Evolutionary conservation across 2,329 filamentous ascomycete species (phyloP).

Genomic region (Aspergillus ochraceus): DNA sequence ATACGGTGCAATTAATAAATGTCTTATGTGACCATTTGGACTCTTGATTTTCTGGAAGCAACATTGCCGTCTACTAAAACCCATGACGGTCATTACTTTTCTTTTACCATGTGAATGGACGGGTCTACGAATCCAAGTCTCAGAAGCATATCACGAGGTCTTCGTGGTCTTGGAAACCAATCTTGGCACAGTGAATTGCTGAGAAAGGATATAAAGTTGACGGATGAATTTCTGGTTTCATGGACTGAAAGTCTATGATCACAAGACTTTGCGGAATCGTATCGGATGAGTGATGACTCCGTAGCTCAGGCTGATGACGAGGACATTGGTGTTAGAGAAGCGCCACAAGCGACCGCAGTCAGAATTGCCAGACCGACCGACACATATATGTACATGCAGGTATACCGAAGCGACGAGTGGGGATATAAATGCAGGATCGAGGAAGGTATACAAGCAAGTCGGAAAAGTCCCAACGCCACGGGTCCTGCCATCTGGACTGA

Average conservation of each 20-base stretch:
- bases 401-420: slow-evolving; percentile 1
- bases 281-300: not conserved
- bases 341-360: not conserved
- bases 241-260: not conserved
- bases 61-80: not conserved
- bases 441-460: slow-evolving; percentile 14
- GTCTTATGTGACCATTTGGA: not conserved
- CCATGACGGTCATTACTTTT: not conserved
- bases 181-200: not conserved
- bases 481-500: slow-evolving; percentile 6
- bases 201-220: not conserved
- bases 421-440: slow-evolving; percentile 5
- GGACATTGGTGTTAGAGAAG: not conserved
- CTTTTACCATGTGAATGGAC: not conserved
- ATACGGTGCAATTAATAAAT: not conserved
- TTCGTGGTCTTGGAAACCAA: not conserved
- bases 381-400: slow-evolving; percentile 12
- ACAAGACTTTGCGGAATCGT: not conserved
- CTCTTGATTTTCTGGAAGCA: not conserved
- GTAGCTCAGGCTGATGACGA: not conserved
- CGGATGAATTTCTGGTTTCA: not conserved
- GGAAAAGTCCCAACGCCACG: slow-evolving; percentile 23
- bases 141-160: not conserved
- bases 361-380: not conserved
- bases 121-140: not conserved